phyloP scores from a whole-genome alignment of 73 alveolate species.

The Uronychia setigera region DNA sequence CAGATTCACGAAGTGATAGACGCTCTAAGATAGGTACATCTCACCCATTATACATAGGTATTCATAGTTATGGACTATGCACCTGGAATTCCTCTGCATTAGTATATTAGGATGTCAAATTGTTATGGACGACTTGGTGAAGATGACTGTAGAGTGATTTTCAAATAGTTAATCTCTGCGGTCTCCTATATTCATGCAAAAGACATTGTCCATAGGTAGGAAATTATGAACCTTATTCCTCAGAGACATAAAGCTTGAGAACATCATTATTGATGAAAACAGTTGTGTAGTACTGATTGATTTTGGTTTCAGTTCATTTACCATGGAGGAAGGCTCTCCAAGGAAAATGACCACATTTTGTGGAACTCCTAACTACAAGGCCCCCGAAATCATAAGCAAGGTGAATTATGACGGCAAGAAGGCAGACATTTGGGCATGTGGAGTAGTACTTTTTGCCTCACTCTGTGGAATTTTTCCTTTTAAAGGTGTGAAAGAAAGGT shows the following conservation, averaged over 20 bases:
- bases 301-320: slow-evolving; percentile 75
- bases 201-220: slow-evolving; percentile 77
- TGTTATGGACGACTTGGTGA: slow-evolving; percentile 69
- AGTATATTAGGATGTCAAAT: slow-evolving; percentile 52
- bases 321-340: no score
- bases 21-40: slow-evolving; percentile 67
- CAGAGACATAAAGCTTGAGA: slow-evolving; percentile 90
- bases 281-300: slow-evolving; percentile 72
- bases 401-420: slow-evolving; percentile 62
- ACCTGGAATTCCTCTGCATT: slow-evolving; percentile 69
- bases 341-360: slow-evolving; percentile 60
- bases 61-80: slow-evolving; percentile 85
- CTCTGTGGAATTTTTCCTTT: not conserved
- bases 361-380: slow-evolving; percentile 75
- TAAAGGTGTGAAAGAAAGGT: slow-evolving; percentile 7
- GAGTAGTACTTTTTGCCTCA: slow-evolving; percentile 28
- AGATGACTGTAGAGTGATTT: slow-evolving; percentile 72
- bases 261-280: slow-evolving; percentile 77
- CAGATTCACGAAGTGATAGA: slow-evolving; percentile 44
- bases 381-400: slow-evolving; percentile 70
- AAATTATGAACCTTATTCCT: no score
- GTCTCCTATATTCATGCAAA: slow-evolving; percentile 73
- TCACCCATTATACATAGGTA: slow-evolving; percentile 50
- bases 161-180: slow-evolving; percentile 66
- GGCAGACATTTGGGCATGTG: slow-evolving; percentile 78